Evolutionary conservation across 2,329 filamentous ascomycete genomes (phyloP).

Genomic region (Aspergillus ustus): DNA sequence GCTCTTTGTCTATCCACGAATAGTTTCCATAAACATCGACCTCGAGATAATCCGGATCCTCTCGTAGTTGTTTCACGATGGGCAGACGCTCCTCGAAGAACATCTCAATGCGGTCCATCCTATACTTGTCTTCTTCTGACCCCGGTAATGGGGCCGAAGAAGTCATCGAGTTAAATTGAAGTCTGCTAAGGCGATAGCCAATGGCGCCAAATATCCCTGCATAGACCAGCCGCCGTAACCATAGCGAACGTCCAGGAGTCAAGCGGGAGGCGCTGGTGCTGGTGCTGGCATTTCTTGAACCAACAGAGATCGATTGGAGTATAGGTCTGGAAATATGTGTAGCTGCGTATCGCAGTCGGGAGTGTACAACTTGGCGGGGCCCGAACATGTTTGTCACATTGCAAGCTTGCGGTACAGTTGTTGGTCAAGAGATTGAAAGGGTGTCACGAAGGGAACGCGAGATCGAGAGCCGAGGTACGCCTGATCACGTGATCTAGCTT

Average conservation of each 20-base stretch:
- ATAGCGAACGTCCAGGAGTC: conserved; percentile 31
- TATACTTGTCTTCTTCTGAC: conserved; percentile 37
- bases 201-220: conserved; percentile 39
- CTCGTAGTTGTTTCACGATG: conserved; percentile 43
- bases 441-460: background rate
- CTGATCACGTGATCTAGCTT: background rate
- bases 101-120: conserved; percentile 35
- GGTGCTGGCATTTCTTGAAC: conserved; percentile 22
- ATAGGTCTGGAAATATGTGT: background rate
- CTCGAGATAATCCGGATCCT: conserved; percentile 46
- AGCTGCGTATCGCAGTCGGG: conserved; percentile 22
- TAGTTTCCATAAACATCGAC: conserved; percentile 43
- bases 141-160: conserved; percentile 37
- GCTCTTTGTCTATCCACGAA: conserved; percentile 38
- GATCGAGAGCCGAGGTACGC: background rate
- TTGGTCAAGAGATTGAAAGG: background rate
- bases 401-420: conserved; percentile 10
- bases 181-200: conserved; percentile 34
- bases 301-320: conserved; percentile 16
- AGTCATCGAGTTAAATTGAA: conserved; percentile 27
- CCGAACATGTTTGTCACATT: conserved; percentile 36
- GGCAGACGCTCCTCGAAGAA: conserved; percentile 40
- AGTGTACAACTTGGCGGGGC: conserved; percentile 30
- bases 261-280: conserved; percentile 26
- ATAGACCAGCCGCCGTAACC: conserved; percentile 43